Evolutionary conservation across 306 rosid genomes (phyloP), one percentile per base, ranked within the genome.

Genomic region (Rosa multiflora): DNA sequence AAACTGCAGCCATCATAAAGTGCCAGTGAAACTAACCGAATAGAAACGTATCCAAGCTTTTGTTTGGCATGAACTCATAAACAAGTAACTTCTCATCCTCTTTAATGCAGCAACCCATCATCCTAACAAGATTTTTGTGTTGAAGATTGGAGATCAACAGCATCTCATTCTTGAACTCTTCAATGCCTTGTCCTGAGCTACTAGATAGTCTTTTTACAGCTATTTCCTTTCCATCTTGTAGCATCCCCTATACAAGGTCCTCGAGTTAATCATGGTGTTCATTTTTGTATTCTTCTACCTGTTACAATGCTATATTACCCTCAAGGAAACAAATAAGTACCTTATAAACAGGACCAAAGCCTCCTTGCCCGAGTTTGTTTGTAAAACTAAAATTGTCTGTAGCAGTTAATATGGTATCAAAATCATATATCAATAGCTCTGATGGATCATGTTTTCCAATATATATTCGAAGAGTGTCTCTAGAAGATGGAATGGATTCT

Each of bases 41-140:
- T 46, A 81, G 70, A 32, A 83, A 81, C n/a, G 39, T 26, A 70
- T 86, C 83, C 80, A 86, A 78, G 69, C 87, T 83, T 83, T 79
- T 78, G 69, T 86, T 86, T 40, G 83, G 56, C 89, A 81, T 83
- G 75, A 74, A 81, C 78, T 86, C 89, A 10, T 83, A 86, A 23
- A 87, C 42, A 15, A 83, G 78, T 59, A 87, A 40, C 73, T 80
- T 87, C 71, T 83, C 89, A 11, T 83, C 86, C 7, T 73, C 61
- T 4, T 86, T 62, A 52, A 81, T 53, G 46, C 84, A 83, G 78
- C 76, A 86, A 6, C 87, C 89, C 68, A 81, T 17, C 21, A 86
- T 78, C 67, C 48, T 79, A 42, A 83, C 86, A 70, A 86, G 89
- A 63, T 81, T 83, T 76, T 83, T 77, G 37, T 86, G 84, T 32